phyloP scores from a whole-genome alignment of 2,329 filamentous ascomycete genomes.

The Chaetomiaceae sp. region DNA sequence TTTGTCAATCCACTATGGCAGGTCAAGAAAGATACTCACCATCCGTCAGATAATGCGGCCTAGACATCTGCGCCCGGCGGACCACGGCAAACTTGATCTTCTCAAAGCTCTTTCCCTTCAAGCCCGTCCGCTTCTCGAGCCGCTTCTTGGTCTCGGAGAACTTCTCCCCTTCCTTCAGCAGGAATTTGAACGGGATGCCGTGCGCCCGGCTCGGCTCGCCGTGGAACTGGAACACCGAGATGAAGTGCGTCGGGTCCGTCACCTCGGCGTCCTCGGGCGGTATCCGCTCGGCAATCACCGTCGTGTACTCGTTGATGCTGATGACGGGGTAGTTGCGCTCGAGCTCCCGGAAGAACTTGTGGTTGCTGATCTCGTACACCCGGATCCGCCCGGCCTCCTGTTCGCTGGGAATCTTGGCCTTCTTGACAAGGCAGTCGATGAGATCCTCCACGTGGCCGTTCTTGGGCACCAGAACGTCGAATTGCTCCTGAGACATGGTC shows the following conservation, averaged over 20 bases:
- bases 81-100: constrained; percentile 96
- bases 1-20: not conserved
- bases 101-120: constrained; percentile 97
- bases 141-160: constrained; percentile 93
- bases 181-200: constrained; percentile 86
- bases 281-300: constrained; percentile 74
- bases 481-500: constrained; percentile 54
- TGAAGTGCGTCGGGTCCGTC: constrained; percentile 50
- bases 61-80: constrained; percentile 65
- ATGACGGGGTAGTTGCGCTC: constrained; percentile 66
- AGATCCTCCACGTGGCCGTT: constrained; percentile 77
- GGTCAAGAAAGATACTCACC: constrained; percentile 52
- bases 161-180: constrained; percentile 76
- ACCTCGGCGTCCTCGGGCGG: constrained; percentile 66
- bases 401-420: constrained; percentile 74
- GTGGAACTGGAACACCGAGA: constrained; percentile 89
- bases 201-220: constrained; percentile 80
- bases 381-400: constrained; percentile 64
- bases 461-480: constrained; percentile 83
- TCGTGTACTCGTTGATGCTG: constrained; percentile 79
- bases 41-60: constrained; percentile 79
- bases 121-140: constrained; percentile 84
- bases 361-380: constrained; percentile 76
- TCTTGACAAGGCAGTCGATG: constrained; percentile 70
- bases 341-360: constrained; percentile 81